Base-by-base conservation (phyloP, 495 filamentous ascomycete species). In the Parmelia sp. region DNA sequence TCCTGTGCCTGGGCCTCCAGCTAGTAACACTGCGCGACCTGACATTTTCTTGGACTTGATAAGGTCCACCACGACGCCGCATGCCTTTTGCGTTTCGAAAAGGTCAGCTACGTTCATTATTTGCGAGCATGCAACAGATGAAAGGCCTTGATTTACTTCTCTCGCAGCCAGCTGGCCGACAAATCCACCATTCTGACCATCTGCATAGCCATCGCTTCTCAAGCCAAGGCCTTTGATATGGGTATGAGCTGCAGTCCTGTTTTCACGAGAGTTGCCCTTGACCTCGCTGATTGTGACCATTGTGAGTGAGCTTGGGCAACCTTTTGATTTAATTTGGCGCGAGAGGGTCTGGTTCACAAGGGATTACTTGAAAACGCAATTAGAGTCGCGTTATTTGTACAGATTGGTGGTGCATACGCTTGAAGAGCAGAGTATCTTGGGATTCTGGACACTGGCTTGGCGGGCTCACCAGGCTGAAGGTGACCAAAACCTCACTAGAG, bases 221-320 rank as follows among this genome's bases (percentile, higher is more conserved):
- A 98, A 78, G 25, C 94, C 94, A 23, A 98, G 82, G 42, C 92
- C 92, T 74, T 90, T 94, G 79, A 98, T 98, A 77, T 98, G 94
- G 23, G 94, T 94, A 76, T 98, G 94, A 64, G 93, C 89, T 42
- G 94, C 91, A 31, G 93, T 98, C 70, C 95, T 86, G 77, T 94
- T 92, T 75, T 96, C 91, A 81, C 94, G 91, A 78, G 88, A 87
- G 79, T 90, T 92, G 80, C 89, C 88, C 80, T 96, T 95, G 70
- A 96, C 91, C 81, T 97, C 93, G 76, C 88, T 92, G 79, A 97
- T 95, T 73, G 91, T 89, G 62, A 96, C 92, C 90, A 96, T 96
- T 74, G 61, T 75, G 68, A 62, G 58, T 44, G 25, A 44, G 17
- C 7, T 61, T 27, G 23, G 39, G n/a, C n/a, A n/a, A n/a, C n/a